Percentiles rank a stretch among this genome's conserved stretches.
These are phyloP conservation scores for Diaporthe citri DNA, from an alignment of 2,329 filamentous ascomycete species.

Conservation along the genomic window DNA sequence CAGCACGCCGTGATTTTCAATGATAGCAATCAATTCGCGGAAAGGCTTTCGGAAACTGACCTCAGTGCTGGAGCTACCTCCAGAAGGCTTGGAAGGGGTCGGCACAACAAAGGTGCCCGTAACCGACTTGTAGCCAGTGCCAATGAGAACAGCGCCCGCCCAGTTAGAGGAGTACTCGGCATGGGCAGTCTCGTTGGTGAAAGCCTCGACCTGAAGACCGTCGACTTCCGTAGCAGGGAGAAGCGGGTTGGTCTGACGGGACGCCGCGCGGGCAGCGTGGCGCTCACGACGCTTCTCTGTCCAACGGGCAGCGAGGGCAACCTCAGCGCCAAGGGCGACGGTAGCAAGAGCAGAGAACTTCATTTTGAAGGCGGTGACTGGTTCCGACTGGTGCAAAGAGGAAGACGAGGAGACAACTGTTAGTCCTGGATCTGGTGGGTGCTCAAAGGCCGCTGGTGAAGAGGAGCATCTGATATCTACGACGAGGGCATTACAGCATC, in stretches of 20 bases:
- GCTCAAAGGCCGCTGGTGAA: conserved; percentile 26
- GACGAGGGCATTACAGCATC: background rate
- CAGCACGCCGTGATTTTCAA: background rate
- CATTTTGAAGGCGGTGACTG: conserved; percentile 28
- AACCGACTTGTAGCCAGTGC: conserved; percentile 63
- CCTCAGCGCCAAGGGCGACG: conserved; percentile 29
- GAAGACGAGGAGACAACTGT: background rate
- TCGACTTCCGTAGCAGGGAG: conserved; percentile 35
- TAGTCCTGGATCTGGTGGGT: background rate
- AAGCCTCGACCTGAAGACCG: conserved; percentile 27
- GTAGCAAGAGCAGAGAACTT: conserved; percentile 30
- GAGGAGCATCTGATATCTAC: background rate
- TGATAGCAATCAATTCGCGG: background rate
- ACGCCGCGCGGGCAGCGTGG: conserved; percentile 30
- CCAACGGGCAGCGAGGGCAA: conserved; percentile 34
- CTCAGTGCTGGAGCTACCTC: conserved; percentile 49
- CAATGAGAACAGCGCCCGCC: conserved; percentile 68
- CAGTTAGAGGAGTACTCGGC: conserved; percentile 58
- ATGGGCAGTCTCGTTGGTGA: conserved; percentile 35
- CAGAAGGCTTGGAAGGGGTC: conserved; percentile 56
- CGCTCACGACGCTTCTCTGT: conserved; percentile 38
- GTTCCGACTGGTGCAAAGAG: background rate
- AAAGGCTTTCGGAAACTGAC: background rate
- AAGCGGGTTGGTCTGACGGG: conserved; percentile 19
- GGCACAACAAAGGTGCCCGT: conserved; percentile 67